Conservation (phyloP, 345 rosid genomes). For the Sonneratia caseolaris region DNA sequence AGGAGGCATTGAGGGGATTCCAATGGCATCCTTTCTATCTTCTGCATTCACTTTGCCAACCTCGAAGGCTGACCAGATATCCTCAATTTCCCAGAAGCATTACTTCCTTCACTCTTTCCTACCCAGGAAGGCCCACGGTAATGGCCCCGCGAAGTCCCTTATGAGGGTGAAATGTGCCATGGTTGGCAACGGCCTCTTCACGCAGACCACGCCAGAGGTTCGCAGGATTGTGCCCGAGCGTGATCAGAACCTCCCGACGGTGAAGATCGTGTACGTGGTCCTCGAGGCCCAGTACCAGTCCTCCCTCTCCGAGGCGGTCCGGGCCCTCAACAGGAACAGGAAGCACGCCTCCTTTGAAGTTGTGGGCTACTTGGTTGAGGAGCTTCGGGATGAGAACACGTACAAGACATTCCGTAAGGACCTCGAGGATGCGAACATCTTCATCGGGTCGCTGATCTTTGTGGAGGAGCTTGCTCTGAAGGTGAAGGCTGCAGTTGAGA, state of each 20-base stretch:
- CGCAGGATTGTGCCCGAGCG: conserved; percentile 77
- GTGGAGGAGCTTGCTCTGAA: conserved; percentile 91
- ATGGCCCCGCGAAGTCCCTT: conserved; percentile 28
- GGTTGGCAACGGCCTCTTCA: conserved; percentile 87
- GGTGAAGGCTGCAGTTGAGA: conserved; percentile 87
- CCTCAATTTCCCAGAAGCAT: conserved; percentile 63
- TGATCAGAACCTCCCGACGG: conserved; percentile 56
- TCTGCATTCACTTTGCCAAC: conserved; percentile 59
- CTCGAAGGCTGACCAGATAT: conserved; percentile 57
- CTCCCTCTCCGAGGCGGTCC: conserved; percentile 75
- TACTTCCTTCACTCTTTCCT: conserved; percentile 65
- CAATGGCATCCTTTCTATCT: conserved; percentile 54
- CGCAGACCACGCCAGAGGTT: conserved; percentile 85
- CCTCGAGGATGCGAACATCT: conserved; percentile 81
- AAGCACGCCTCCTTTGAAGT: conserved; percentile 61
- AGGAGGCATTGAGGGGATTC: conserved; percentile 17
- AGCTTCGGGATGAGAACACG: conserved; percentile 64
- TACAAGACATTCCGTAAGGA: conserved; percentile 77
- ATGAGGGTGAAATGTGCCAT: conserved; percentile 50
- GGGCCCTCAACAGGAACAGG: conserved; percentile 49
- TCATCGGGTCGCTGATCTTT: conserved; percentile 88
- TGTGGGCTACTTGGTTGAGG: conserved; percentile 96
- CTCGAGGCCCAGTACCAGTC: conserved; percentile 98
- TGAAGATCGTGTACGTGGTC: conserved; percentile 83
- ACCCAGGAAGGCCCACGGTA: conserved; percentile 29